phyloP scores from a whole-genome alignment of 306 rosid genomes.

The Lagenaria siceraria region DNA sequence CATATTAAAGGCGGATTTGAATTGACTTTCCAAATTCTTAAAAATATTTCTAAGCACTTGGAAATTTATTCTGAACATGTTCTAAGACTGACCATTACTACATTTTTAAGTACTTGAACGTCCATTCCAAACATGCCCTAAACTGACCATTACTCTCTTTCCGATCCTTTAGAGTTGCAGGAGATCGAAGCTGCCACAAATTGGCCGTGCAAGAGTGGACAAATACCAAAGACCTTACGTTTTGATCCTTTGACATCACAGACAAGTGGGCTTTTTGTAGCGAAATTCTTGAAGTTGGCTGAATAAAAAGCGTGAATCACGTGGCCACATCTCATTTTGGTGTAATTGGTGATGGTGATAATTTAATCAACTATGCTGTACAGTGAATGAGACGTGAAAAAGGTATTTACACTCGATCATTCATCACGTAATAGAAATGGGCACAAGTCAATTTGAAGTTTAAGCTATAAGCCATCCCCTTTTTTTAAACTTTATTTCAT shows the following conservation, averaged over 20 bases:
- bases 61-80: not conserved
- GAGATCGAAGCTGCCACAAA: slow-evolving; percentile 42
- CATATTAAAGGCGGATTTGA: too few relatives aligned
- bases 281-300: slow-evolving; percentile 36
- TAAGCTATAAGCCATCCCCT: too few relatives aligned
- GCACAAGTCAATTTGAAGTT: not conserved
- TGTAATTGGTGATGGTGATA: not conserved
- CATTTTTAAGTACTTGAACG: too few relatives aligned
- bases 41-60: too few relatives aligned
- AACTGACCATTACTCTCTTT: not conserved
- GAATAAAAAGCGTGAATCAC: not conserved
- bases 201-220: slow-evolving; percentile 82
- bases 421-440: not conserved
- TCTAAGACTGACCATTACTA: too few relatives aligned
- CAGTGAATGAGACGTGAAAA: not conserved
- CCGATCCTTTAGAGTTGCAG: slow-evolving; percentile 33
- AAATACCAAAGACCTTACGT: slow-evolving; percentile 41
- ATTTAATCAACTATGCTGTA: not conserved
- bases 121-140: too few relatives aligned
- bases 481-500: too few relatives aligned
- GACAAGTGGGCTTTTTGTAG: slow-evolving; percentile 81
- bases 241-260: slow-evolving; percentile 66
- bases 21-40: not conserved
- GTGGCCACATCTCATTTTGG: not conserved
- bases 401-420: not conserved